Base-by-base conservation (phyloP, 2,329 filamentous ascomycete genomes). In the Pyricularia sp. region DNA sequence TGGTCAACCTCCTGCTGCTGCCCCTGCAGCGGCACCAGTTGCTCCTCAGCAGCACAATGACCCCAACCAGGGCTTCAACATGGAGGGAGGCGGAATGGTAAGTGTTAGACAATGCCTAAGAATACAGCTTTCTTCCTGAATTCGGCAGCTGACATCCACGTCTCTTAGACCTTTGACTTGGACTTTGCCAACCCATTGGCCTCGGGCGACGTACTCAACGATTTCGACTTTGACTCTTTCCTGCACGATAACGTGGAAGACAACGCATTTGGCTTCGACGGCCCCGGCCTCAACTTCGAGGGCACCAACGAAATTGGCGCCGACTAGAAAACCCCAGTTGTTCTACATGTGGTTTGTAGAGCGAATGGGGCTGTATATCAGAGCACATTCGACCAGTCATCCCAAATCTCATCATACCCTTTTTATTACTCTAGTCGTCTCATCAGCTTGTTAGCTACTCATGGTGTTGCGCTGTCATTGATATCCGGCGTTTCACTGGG, bases 171-270 rank as follows among this genome's bases (percentile, higher is more conserved):
- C 65, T 84, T 84, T 65, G 64, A 69, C 55, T 79, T 87, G 74
- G 82, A 82, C 65, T 82, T 85, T 71, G 78, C 81, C 65, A 83
- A 85, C 68, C 82, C 84, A 2, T 72, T 82, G 30, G 77, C 78
- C 66, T 78, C 79, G 6, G 75, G 75, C 64, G 81, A 88, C 70
- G 85, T 88, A 44, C 77, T 88, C 62, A 84, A 84, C 69, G 85
- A 87, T 68, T 88, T 88, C 70, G 86, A 88, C 68, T 84, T 88
- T 69, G 86, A 88, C 73, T 87, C 85, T 1, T 88, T 88, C 77
- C 76, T 88, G 8, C 84, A 88, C 68, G 79, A 82, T 65, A 81
- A 81, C 61, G 55, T 59, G 40, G 80, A 79, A 55, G 76, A 77
- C 57, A 73, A 75, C 59, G 73, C 71, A 4, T 88, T 87, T 67